phyloP scores from a whole-genome alignment of 805 yeast species.

The Saccharomycopsis olivae region DNA sequence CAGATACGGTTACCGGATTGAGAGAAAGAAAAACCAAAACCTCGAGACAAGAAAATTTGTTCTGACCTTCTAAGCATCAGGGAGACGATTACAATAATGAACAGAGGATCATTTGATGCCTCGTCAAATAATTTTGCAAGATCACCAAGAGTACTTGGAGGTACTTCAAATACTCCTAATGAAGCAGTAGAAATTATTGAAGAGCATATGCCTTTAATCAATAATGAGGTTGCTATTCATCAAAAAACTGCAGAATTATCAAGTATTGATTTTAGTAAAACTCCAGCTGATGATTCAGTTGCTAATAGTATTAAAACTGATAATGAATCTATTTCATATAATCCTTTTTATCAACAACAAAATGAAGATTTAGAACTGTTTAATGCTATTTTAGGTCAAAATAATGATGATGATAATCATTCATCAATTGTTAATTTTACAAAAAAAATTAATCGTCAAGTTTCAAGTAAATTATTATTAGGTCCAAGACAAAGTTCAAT shows the following conservation, averaged over 20 bases:
- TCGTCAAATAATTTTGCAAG: not conserved
- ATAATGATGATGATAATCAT: not conserved
- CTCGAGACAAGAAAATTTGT: too few species aligned
- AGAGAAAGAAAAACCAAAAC: too few species aligned
- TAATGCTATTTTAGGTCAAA: constrained; percentile 16
- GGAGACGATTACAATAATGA: too few species aligned
- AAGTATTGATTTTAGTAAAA: constrained; percentile 11
- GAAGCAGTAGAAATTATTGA: not conserved
- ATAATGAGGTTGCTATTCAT: constrained; percentile 15
- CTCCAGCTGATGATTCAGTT: not conserved
- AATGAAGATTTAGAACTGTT: constrained; percentile 16
- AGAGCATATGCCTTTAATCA: constrained; percentile 8
- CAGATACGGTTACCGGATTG: too few species aligned
- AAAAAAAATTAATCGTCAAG: constrained; percentile 16
- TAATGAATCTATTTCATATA: not conserved
- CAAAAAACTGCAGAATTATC: constrained; percentile 17
- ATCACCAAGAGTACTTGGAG: not conserved
- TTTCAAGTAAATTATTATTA: constrained; percentile 14
- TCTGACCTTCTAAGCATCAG: too few species aligned
- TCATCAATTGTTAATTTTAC: constrained; percentile 18
- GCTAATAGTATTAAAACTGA: not conserved
- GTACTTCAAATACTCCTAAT: not conserved
- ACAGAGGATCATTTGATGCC: too few species aligned
- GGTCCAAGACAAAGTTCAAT: not conserved
- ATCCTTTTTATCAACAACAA: not conserved